A percentile compares a stretch with the other conserved stretches of the same genome.
These are phyloP conservation scores for Flaveria robusta DNA, from an alignment of 129 eudicot genomes.

Conservation along the genomic window DNA sequence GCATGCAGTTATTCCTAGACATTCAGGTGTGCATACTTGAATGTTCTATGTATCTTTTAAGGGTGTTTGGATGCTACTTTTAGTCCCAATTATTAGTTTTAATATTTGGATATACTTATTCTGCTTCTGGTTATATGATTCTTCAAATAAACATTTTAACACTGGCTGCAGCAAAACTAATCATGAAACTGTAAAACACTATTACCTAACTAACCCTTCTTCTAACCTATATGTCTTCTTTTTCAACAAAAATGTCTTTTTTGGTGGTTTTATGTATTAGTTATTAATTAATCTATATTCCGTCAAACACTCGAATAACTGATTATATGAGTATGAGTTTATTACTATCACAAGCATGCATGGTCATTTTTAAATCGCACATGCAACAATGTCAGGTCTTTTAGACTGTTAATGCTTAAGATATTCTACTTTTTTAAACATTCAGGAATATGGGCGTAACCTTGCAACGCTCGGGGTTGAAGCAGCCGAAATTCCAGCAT, in stretches of 20 bases:
- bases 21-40: conserved; percentile 63
- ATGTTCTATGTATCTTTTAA: background rate
- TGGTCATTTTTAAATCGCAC: background rate
- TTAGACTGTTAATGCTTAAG: background rate
- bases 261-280: background rate
- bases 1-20: conserved; percentile 97
- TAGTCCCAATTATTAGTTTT: background rate
- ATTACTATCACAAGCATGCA: background rate
- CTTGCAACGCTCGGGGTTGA: conserved; percentile 79
- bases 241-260: background rate
- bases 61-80: conserved; percentile 14
- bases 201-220: background rate
- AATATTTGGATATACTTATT: background rate
- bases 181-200: background rate
- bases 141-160: background rate
- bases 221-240: background rate
- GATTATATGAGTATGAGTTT: background rate
- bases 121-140: background rate
- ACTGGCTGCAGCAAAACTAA: background rate
- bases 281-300: background rate
- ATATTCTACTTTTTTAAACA: background rate
- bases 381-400: background rate
- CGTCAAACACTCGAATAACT: background rate
- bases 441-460: conserved; percentile 87
- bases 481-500: conserved; percentile 74